phyloP scores from a whole-genome alignment of 129 eudicot genomes.

The Glebionis coronaria region DNA sequence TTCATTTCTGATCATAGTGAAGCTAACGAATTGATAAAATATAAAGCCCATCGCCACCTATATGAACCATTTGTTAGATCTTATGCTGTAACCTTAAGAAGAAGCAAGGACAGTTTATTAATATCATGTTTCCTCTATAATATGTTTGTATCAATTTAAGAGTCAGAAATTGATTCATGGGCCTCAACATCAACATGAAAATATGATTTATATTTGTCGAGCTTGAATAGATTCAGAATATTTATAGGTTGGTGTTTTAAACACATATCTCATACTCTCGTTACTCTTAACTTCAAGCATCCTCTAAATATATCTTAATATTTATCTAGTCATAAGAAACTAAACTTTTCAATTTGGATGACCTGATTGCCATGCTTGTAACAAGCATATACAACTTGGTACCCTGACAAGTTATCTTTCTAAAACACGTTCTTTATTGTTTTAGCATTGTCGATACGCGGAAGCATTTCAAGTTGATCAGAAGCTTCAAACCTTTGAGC shows the following conservation, averaged over 20 bases:
- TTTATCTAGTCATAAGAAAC: background rate
- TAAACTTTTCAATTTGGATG: background rate
- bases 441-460: slow-evolving; percentile 68
- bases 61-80: background rate
- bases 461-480: slow-evolving; percentile 83
- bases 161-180: no score
- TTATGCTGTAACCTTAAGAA: background rate
- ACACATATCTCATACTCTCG: no score
- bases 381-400: background rate
- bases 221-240: no score
- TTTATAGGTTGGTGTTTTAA: no score
- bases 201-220: no score
- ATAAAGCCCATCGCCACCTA: background rate
- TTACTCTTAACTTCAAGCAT: no score
- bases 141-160: no score
- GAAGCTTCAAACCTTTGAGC: slow-evolving; percentile 61
- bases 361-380: background rate
- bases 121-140: background rate
- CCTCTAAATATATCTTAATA: background rate
- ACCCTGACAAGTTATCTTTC: background rate
- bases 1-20: background rate
- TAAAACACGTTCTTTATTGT: slow-evolving; percentile 9
- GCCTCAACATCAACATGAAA: no score
- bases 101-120: background rate
- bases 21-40: background rate